A percentile compares a stretch with the other conserved stretches of the same genome.
These are phyloP conservation scores for Trichoderma cornu-damae DNA, from an alignment of 2,329 filamentous ascomycete species.

Conservation along the genomic window DNA sequence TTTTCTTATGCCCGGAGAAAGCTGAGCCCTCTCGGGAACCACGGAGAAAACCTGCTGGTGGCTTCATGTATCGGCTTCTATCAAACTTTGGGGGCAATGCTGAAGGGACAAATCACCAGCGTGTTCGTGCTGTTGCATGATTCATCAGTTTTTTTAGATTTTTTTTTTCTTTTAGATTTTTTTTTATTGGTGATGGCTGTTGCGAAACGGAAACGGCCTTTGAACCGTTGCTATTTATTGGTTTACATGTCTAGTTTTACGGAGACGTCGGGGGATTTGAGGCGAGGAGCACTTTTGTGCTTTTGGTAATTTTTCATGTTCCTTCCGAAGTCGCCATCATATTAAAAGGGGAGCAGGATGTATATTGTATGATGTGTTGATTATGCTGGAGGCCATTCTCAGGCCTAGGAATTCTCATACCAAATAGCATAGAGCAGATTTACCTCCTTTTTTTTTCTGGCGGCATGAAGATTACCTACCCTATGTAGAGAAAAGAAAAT, in stretches of 20 bases:
- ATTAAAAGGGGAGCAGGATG: not conserved
- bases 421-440: no score
- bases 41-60: not conserved
- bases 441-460: no score
- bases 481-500: no score
- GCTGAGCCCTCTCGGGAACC: not conserved
- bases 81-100: conserved; percentile 1
- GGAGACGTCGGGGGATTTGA: not conserved
- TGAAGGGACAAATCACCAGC: not conserved
- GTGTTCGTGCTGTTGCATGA: not conserved
- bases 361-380: not conserved
- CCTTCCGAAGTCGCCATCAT: not conserved
- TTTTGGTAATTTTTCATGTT: not conserved
- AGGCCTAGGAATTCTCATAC: not conserved
- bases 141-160: not conserved
- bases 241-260: not conserved
- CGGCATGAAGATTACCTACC: no score
- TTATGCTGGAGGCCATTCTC: not conserved
- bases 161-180: no score
- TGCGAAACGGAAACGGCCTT: no score
- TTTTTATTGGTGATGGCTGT: not conserved
- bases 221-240: not conserved
- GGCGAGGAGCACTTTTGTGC: not conserved
- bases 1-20: conserved; percentile 19
- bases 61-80: conserved; percentile 6